Base-by-base conservation (phyloP, 208 protist genomes). In the Leishmania mexicana region DNA sequence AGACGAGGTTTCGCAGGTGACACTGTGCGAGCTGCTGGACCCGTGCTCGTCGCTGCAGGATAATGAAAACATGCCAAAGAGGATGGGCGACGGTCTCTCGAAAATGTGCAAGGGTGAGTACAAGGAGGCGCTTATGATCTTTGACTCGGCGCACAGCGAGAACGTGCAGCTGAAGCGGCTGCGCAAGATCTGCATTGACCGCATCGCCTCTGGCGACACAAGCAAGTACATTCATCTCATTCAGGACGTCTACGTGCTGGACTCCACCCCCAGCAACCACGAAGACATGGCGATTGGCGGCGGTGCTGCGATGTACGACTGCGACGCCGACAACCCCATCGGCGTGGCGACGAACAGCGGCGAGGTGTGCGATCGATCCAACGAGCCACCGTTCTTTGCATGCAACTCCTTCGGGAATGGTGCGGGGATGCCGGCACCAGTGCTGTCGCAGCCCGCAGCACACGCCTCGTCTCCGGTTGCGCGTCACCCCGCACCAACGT, bases 81-180 rank as follows among this genome's bases (percentile, higher is more conserved):
- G 85, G 62, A 90, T 91, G 80, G 84, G 85, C 40, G 85, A 89
- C 70, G 92, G 86, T 35, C 89, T 95, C 70, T 88, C 88, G 15
- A 84, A 85, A 28, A 93, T 92, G 89, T 86, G 90, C 81, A 84
- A 85, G 72, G 92, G 88, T 35, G 81, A 87, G 57, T 95, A 95
- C 83, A 74, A 76, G 64, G 68, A 81, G 80, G 78, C 83, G 54
- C 72, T 86, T 45, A 76, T 76, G 75, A 83, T 83, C 53, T 86
- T 90, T 49, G 81, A 81, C 68, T 84, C 76, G 15, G 80, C 72
- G 47, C 77, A 81, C 70, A 84, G 79, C 79, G 83, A 83, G 67
- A 87, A 90, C 65, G 79, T 78, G 74, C 90, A 92, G 68, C 80
- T 84, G 51, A 87, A 86, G 76, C 88, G 88, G 19, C 70, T 94